A percentile compares a stretch with the other conserved stretches of the same genome.
Conservation (phyloP, 1,284 basidiomycete species). For the Takashimella tepidaria region DNA sequence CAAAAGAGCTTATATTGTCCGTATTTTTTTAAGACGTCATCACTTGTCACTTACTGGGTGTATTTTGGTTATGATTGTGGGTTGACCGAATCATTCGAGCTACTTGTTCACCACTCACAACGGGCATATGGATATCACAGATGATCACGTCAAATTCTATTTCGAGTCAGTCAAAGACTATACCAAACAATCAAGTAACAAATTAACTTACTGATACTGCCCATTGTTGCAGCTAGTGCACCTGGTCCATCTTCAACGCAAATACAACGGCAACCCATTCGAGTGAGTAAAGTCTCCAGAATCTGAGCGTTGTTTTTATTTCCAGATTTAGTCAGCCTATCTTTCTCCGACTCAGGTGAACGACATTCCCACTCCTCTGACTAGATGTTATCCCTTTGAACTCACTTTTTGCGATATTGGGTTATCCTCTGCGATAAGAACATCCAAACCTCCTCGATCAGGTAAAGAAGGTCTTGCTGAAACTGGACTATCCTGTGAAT, state of each 20-base stretch:
- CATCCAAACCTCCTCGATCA: conserved; percentile 60
- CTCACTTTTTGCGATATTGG: conserved; percentile 78
- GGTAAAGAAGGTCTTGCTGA: neutral
- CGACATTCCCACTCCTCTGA: conserved; percentile 12
- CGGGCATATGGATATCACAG: conserved; percentile 48
- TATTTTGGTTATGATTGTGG: conserved; percentile 47
- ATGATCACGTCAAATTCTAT: conserved; percentile 52
- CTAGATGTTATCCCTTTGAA: conserved; percentile 6
- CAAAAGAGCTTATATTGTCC: neutral
- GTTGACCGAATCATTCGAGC: conserved; percentile 49
- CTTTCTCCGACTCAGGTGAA: neutral
- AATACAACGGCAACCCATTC: conserved; percentile 88
- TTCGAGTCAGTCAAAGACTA: conserved; percentile 6
- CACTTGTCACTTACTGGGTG: conserved; percentile 38
- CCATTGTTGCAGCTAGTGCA: conserved; percentile 93
- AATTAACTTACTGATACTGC: conserved; percentile 74
- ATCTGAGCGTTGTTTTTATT: too few species aligned
- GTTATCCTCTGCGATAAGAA: conserved; percentile 93
- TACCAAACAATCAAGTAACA: too few species aligned
- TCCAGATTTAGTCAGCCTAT: too few species aligned
- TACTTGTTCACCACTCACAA: conserved; percentile 46
- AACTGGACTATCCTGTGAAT: conserved; percentile 21
- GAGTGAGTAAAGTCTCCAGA: conserved; percentile 83
- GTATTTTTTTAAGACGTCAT: too few species aligned
- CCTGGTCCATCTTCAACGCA: conserved; percentile 94